Conservation (phyloP, 352 stramenopile genomes). For the Pythium grandisporangium region DNA sequence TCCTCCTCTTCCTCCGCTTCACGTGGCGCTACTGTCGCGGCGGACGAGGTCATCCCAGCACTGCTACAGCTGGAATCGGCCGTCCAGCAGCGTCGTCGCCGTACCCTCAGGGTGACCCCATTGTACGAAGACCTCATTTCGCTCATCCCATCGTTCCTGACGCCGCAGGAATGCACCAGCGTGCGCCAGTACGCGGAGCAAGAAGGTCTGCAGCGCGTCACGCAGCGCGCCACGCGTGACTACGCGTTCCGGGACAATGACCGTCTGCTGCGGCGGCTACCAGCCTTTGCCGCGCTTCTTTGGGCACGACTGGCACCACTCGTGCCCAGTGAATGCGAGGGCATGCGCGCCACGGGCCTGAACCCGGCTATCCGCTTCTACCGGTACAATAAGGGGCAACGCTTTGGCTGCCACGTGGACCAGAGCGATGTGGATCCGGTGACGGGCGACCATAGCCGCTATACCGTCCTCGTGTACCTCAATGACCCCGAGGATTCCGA, state of each 20-base stretch:
- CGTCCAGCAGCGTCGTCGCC: too few relatives aligned
- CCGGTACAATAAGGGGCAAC: conserved; percentile 52
- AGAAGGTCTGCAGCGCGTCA: conserved; percentile 58
- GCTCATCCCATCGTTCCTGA: conserved; percentile 51
- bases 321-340: conserved; percentile 45
- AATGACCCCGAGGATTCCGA: conserved; percentile 71
- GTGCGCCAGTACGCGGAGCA: conserved; percentile 47
- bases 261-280: conserved; percentile 48
- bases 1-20: background rate
- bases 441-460: conserved; percentile 64
- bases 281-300: conserved; percentile 52
- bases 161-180: conserved; percentile 41
- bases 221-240: conserved; percentile 48
- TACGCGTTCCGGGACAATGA: conserved; percentile 76
- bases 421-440: conserved; percentile 71
- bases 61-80: conserved; percentile 36
- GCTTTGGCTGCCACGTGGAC: conserved; percentile 78
- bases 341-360: conserved; percentile 50
- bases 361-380: conserved; percentile 77
- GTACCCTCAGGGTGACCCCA: conserved; percentile 18
- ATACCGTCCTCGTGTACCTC: conserved; percentile 78
- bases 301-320: conserved; percentile 53
- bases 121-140: conserved; percentile 65
- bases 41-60: conserved; percentile 12
- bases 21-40: too few relatives aligned